phyloP scores from a whole-genome alignment of 2,329 filamentous ascomycete genomes.

The Colletotrichum camelliae region DNA sequence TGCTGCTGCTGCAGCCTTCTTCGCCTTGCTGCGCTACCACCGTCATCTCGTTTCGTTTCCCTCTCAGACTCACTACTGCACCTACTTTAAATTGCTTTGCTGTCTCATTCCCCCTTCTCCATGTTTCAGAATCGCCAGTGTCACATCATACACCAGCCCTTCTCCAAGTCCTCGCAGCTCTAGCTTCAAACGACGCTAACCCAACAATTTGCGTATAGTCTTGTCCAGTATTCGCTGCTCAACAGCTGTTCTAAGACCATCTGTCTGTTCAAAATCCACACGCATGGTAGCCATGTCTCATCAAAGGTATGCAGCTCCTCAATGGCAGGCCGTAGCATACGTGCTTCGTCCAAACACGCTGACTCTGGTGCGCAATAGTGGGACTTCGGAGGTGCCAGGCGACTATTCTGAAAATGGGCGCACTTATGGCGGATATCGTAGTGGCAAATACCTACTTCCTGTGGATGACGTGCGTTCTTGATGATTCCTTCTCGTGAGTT shows the following conservation, averaged over 20 bases:
- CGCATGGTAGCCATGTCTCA: slow-evolving; percentile 36
- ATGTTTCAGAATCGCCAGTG: slow-evolving; percentile 3
- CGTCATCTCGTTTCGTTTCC: slow-evolving; percentile 14
- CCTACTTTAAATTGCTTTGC: slow-evolving; percentile 11
- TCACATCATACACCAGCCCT: not conserved
- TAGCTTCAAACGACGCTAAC: not conserved
- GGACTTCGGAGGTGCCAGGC: not conserved
- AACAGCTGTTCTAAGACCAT: not conserved
- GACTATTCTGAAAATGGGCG: slow-evolving; percentile 70
- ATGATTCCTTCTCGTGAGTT: not conserved
- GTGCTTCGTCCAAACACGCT: not conserved
- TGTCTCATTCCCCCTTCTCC: slow-evolving; percentile 2
- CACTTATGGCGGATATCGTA: slow-evolving; percentile 70
- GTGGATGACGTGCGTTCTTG: slow-evolving; percentile 71
- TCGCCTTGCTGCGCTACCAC: not conserved
- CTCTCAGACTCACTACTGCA: not conserved
- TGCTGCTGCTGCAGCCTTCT: not conserved
- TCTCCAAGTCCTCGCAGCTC: not conserved
- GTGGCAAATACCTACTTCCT: slow-evolving; percentile 76
- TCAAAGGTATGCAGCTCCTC: slow-evolving; percentile 28
- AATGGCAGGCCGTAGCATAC: not conserved
- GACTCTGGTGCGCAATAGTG: not conserved
- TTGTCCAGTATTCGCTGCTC: not conserved
- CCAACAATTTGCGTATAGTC: not conserved
- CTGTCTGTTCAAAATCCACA: not conserved